These are phyloP conservation scores for Chondrostereum purpureum DNA, from an alignment of 1,284 basidiomycete genomes.

Conservation along the genomic window DNA sequence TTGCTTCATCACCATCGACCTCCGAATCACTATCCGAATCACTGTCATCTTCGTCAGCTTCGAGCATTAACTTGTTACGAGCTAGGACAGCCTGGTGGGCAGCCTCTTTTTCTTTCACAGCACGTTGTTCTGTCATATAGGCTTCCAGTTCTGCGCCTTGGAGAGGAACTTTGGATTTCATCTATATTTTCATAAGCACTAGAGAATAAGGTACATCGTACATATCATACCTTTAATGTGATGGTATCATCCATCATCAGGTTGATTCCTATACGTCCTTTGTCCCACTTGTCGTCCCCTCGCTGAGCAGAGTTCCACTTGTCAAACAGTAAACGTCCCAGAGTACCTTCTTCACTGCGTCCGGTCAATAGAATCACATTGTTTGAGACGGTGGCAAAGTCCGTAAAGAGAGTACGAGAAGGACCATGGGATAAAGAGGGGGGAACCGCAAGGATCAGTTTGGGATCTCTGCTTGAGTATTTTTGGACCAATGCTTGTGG, in stretches of 20 bases:
- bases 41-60: constrained; percentile 74
- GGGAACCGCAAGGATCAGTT: constrained; percentile 90
- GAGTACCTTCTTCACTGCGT: constrained; percentile 73
- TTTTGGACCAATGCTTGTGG: constrained; percentile 76
- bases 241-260: constrained; percentile 71
- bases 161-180: constrained; percentile 85
- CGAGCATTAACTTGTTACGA: constrained; percentile 83
- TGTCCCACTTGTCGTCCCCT: constrained; percentile 76
- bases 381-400: constrained; percentile 75
- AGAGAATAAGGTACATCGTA: constrained; percentile 3
- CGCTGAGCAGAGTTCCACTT: constrained; percentile 81
- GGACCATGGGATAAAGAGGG: constrained; percentile 90
- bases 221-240: constrained; percentile 49
- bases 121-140: constrained; percentile 72
- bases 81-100: constrained; percentile 82
- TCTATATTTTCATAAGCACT: constrained; percentile 34
- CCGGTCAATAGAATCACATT: constrained; percentile 84
- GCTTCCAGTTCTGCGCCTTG: constrained; percentile 82
- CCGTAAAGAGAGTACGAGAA: constrained; percentile 78
- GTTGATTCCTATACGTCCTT: constrained; percentile 81
- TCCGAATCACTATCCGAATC: constrained; percentile 62
- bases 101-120: constrained; percentile 79
- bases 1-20: constrained; percentile 48
- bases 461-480: constrained; percentile 82
- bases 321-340: constrained; percentile 77